Evolutionary conservation across 305 asterid species (phyloP).

Genomic region (Solanum hybrid): DNA sequence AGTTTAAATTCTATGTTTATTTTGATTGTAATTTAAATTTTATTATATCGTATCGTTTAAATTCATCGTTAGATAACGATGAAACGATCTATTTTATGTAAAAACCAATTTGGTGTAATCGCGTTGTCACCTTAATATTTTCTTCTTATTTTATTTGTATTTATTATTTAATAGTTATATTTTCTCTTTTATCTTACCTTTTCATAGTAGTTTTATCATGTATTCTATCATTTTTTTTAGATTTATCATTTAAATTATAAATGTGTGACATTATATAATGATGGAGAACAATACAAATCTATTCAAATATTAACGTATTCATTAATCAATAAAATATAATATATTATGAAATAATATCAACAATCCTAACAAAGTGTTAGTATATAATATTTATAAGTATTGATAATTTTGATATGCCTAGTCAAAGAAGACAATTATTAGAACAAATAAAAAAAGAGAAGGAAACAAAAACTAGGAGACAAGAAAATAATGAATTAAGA

Average conservation of each 20-base stretch:
- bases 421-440: not conserved
- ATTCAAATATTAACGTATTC: not conserved
- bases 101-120: accelerated
- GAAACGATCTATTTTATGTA: not conserved
- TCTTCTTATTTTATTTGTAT: not conserved
- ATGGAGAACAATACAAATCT: not conserved
- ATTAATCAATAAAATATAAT: not conserved
- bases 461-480: not conserved
- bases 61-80: not conserved
- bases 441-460: not conserved
- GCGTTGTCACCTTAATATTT: not conserved
- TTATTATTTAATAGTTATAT: not conserved
- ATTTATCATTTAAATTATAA: accelerated
- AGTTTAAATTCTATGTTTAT: not conserved
- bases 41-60: too few relatives aligned
- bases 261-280: accelerated
- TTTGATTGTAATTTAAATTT: not conserved
- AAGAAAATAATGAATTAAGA: not conserved
- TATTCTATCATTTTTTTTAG: not conserved
- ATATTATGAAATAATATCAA: not conserved
- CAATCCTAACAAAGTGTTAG: not conserved
- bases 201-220: not conserved
- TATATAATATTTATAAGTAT: not conserved
- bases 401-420: not conserved
- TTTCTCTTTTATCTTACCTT: not conserved